Evolutionary conservation across 2,329 filamentous ascomycete genomes (phyloP).

Genomic region (Trichoderma guizhouense): DNA sequence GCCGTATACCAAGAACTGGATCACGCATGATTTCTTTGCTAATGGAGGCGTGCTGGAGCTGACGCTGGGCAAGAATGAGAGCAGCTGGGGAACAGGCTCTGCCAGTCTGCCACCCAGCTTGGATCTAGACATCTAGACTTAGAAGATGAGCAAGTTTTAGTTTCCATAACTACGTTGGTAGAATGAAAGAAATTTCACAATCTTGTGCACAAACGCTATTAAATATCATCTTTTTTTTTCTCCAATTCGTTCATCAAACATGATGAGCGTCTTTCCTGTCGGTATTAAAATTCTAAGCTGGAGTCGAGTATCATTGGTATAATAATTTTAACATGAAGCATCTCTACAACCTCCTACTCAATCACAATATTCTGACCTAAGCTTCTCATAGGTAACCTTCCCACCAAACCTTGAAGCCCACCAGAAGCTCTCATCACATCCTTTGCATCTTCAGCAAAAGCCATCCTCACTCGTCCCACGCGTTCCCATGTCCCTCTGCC

Average conservation of each 20-base stretch:
- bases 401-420: slow-evolving; percentile 32
- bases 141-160: not conserved
- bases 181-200: not conserved
- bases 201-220: not conserved
- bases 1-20: slow-evolving; percentile 56
- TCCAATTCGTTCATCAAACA: not conserved
- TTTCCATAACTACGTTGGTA: not conserved
- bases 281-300: not conserved
- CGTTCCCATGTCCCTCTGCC: slow-evolving; percentile 30
- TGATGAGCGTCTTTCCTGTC: not conserved
- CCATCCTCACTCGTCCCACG: slow-evolving; percentile 36
- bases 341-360: slow-evolving; percentile 23
- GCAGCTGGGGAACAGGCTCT: slow-evolving; percentile 25
- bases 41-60: slow-evolving; percentile 57
- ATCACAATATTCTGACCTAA: slow-evolving; percentile 34
- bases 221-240: not conserved
- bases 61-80: slow-evolving; percentile 50
- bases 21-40: slow-evolving; percentile 58
- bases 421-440: slow-evolving; percentile 32
- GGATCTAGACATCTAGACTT: not conserved
- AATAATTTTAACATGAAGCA: not conserved
- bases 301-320: not conserved
- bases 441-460: slow-evolving; percentile 32
- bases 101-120: slow-evolving; percentile 9
- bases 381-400: slow-evolving; percentile 31